Conservation (phyloP, 306 rosid species). For the Lathyrus oleraceus region DNA sequence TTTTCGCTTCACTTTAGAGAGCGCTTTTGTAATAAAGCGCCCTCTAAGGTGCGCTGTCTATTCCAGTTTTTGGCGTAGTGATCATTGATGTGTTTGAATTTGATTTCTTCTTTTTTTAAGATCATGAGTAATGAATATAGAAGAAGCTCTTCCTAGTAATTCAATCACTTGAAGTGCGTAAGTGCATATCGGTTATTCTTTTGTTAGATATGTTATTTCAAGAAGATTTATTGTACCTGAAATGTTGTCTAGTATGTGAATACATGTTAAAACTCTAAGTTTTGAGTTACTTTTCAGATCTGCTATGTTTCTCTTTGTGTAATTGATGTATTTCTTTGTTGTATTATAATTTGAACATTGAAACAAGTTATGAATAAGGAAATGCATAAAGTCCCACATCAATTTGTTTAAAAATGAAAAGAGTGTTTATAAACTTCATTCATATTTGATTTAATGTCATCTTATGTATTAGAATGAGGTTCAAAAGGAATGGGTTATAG, state of each 20-base stretch:
- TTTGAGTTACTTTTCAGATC: conserved; percentile 39
- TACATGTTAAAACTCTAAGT: conserved; percentile 52
- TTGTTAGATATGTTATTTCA: conserved; percentile 50
- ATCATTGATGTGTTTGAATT: neutral
- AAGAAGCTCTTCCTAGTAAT: conserved; percentile 65
- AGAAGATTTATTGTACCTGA: conserved; percentile 57
- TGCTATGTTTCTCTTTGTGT: conserved; percentile 51
- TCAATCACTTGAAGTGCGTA: conserved; percentile 63
- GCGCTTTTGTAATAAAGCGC: no score
- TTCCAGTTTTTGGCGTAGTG: no score
- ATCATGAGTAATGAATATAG: conserved; percentile 61
- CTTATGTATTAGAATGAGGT: no score
- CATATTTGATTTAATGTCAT: no score
- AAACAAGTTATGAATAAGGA: no score
- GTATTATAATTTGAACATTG: no score
- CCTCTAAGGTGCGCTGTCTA: no score
- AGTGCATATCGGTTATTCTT: conserved; percentile 42
- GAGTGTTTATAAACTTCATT: no score
- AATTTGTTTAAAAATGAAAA: no score
- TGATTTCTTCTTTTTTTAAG: conserved; percentile 37
- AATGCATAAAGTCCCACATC: no score
- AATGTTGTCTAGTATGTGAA: conserved; percentile 46
- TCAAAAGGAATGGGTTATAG: no score
- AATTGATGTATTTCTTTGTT: conserved; percentile 52
- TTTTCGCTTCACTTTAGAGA: no score